A percentile compares a stretch with the other conserved stretches of the same genome.
These are phyloP conservation scores for Mycena rosella DNA, from an alignment of 768 basidiomycete genomes.

Conservation along the genomic window DNA sequence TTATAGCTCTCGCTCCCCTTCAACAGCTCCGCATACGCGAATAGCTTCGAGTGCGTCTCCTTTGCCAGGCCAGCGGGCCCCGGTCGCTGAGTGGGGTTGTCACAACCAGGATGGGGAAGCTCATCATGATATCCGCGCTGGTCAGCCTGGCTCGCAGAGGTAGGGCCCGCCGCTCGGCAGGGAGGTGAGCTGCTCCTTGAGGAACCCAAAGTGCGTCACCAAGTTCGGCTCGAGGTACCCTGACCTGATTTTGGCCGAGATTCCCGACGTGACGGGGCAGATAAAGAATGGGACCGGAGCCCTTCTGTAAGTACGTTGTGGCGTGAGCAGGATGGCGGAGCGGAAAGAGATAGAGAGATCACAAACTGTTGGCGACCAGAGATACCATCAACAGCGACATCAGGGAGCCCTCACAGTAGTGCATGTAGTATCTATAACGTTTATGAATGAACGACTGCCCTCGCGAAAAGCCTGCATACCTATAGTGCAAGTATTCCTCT, in stretches of 20 bases:
- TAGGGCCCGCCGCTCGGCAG: slow-evolving; percentile 31
- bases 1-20: slow-evolving; percentile 29
- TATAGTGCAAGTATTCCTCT: slow-evolving; percentile 20
- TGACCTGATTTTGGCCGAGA: slow-evolving; percentile 15
- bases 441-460: too few species aligned
- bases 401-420: slow-evolving; percentile 28
- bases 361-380: slow-evolving; percentile 9
- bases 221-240: slow-evolving; percentile 22
- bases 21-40: slow-evolving; percentile 27
- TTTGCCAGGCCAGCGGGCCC: slow-evolving; percentile 11
- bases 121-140: slow-evolving; percentile 35
- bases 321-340: not conserved
- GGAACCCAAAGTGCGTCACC: slow-evolving; percentile 28
- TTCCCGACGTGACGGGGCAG: slow-evolving; percentile 24
- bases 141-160: slow-evolving; percentile 27
- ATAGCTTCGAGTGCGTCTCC: slow-evolving; percentile 29
- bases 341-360: not conserved
- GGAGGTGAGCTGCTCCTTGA: slow-evolving; percentile 32
- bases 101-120: slow-evolving; percentile 8
- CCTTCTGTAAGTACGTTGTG: not conserved
- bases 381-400: slow-evolving; percentile 7
- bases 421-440: slow-evolving; percentile 29
- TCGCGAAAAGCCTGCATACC: too few species aligned
- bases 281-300: slow-evolving; percentile 34
- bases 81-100: slow-evolving; percentile 6